Evolutionary conservation across 1,139 yeast genomes (phyloP).

Genomic region (Kodamaea fungicola): DNA sequence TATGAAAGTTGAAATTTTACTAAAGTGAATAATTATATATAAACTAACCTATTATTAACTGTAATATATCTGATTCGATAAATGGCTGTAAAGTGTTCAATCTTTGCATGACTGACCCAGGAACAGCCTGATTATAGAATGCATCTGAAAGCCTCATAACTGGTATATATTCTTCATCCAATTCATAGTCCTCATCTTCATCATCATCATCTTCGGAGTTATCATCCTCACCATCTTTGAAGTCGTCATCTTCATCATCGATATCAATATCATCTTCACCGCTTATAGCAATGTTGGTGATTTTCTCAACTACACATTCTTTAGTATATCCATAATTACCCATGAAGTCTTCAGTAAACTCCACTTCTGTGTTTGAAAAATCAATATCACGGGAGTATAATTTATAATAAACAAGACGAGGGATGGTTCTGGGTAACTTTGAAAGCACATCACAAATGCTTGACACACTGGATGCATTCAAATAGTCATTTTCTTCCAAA

Average conservation of each 20-base stretch:
- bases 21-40: too few species aligned
- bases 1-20: too few species aligned
- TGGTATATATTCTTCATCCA: neutral
- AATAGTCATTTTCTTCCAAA: neutral
- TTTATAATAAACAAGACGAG: neutral
- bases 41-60: too few species aligned
- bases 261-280: neutral
- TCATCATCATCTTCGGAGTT: neutral
- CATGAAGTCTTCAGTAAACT: neutral
- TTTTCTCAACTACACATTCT: too few species aligned
- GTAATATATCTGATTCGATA: too few species aligned
- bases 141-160: too few species aligned
- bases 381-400: neutral
- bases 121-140: too few species aligned
- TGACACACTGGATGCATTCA: neutral
- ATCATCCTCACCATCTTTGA: neutral
- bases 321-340: neutral
- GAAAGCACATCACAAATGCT: neutral
- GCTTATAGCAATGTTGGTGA: too few species aligned
- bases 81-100: too few species aligned
- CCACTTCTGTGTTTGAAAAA: neutral
- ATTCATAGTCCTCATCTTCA: neutral
- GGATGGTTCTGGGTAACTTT: neutral
- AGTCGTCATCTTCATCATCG: neutral
- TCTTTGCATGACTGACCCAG: too few species aligned